Base-by-base conservation (phyloP, 306 rosid species). In the Rubus idaeus region DNA sequence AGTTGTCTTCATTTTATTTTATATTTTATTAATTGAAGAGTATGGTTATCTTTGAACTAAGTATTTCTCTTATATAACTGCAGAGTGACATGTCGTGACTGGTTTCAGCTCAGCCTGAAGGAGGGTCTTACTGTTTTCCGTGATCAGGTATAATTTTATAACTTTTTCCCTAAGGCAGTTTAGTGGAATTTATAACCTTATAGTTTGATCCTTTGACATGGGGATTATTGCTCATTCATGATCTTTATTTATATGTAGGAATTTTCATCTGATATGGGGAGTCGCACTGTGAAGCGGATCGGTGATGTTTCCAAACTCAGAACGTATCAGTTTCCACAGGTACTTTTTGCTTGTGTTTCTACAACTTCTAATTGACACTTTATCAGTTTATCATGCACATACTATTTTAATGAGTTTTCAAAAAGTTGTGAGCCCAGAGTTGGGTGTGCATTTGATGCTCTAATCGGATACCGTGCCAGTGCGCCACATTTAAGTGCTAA, bases 91-190 rank as follows among this genome's bases (percentile, higher is more conserved):
- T 96, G 99, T 50, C 99, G 99, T 5, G 99, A 96, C 80, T 96
- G 99, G 99, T 96, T 96, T 92, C 99, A 96, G 90, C 96, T 96
- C 50, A 96, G 99, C 83, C 85, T 92, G 74, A 96, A 96, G 93
- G 99, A 96, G 83, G 99, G 99, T 79, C 91, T 96, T 63, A 96
- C 99, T 17, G 98, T 96, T 75, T 96, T 96, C 68, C 97, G 99
- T 65, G 99, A 96, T 83, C 99, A 96, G 94, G 99, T 81, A 81
- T 61, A 21, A 44, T 74, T 65, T 76, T 74, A 50, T 41, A 70
- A 20, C 76, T 67, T 41, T 30, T 44, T 6, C 50, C 39, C 11
- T 3, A 51, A 17, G 68, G 74, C 50, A 40, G 53, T 35, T 30
- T 53, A 61, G 66, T 64, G 71, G 70, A 74, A 66, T 75, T 52